Base-by-base conservation (phyloP, 257 asterid species). In the Salvia splendens region DNA sequence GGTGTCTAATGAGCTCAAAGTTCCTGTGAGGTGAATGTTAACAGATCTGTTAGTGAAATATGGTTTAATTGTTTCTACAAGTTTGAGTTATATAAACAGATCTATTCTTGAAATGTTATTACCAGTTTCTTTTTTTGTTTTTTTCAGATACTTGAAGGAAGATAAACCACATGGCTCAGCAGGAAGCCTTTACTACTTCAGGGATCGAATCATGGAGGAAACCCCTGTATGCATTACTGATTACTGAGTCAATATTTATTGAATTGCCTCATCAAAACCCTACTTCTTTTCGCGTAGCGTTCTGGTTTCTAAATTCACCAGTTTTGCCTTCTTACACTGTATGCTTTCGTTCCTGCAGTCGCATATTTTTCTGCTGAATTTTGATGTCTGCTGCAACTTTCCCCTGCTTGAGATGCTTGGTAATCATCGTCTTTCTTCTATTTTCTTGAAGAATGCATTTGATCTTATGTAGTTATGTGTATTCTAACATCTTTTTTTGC, bases 81-180 rank as follows among this genome's bases (percentile, higher is more conserved):
- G 14, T 75, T 43, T 52, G 48, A 63, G 52, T 61, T 50, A 6
- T 54, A n/a, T 45, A 6, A 16, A 51, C 33, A 1, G 4, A 7
- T 36, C 49, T 24, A 12, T 24, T 24, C 30, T 24, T 24, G 30
- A 24, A 24, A 24, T 58, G 71, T 24, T 60, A 3, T 60, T 17
- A 38, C 49, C 32, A 62, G 17, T 33, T 17, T 55, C 41, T 66
- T 73, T 20, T 24, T 24, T 24, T 24, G 30, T 24, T 24, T 59
- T 49, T 75, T 72, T 52, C 47, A 90, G 97, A 75, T 90, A 90
- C 65, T 81, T 90, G 84, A 90, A 75, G 75, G 97, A 90, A 78
- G 97, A 90, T 57, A 87, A 78, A 65, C 97, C 97, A 17, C 97
- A 83, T 77, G 95, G 97, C 71, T 90, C 97, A 11, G 97, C 92